Percentiles rank a stretch among this genome's conserved stretches.
phyloP scores from a whole-genome alignment of 1,139 yeast species.

The Lodderomyces beijingensis region DNA sequence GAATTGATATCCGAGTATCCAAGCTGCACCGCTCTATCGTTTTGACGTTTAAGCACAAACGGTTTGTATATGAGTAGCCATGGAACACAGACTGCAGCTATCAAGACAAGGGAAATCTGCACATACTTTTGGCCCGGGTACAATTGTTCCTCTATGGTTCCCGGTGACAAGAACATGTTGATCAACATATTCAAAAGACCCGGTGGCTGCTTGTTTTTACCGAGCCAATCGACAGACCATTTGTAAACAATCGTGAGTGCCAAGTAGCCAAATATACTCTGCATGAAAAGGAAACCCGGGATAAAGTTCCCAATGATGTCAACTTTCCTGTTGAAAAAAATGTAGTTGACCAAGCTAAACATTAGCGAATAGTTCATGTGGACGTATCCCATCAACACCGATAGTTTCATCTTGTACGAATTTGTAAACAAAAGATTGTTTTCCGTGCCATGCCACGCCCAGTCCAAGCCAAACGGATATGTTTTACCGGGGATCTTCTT shows the following conservation, averaged over 20 bases:
- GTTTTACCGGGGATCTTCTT: conserved; percentile 49
- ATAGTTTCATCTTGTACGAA: conserved; percentile 93
- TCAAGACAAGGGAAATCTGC: conserved; percentile 66
- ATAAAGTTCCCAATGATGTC: conserved; percentile 91
- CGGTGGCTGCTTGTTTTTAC: conserved; percentile 74
- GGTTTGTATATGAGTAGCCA: conserved; percentile 91
- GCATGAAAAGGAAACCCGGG: conserved; percentile 94
- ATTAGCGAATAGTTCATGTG: conserved; percentile 91
- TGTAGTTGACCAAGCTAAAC: conserved; percentile 79
- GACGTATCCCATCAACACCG: conserved; percentile 88
- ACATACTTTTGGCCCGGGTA: conserved; percentile 81
- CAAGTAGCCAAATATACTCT: conserved; percentile 89
- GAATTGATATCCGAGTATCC: conserved; percentile 37
- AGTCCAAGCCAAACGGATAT: conserved; percentile 85
- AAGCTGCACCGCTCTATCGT: conserved; percentile 28
- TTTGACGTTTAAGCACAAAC: conserved; percentile 50
- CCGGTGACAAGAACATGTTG: conserved; percentile 94
- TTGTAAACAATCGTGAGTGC: conserved; percentile 82
- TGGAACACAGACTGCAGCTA: conserved; percentile 90
- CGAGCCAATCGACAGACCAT: conserved; percentile 93
- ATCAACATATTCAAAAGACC: conserved; percentile 92
- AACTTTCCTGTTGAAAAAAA: conserved; percentile 67
- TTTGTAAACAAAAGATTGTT: conserved; percentile 86
- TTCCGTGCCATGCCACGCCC: conserved; percentile 97
- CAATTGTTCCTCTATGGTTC: conserved; percentile 74